These are phyloP conservation scores for Verbena officinalis DNA, from an alignment of 257 asterid species.

Conservation along the genomic window DNA sequence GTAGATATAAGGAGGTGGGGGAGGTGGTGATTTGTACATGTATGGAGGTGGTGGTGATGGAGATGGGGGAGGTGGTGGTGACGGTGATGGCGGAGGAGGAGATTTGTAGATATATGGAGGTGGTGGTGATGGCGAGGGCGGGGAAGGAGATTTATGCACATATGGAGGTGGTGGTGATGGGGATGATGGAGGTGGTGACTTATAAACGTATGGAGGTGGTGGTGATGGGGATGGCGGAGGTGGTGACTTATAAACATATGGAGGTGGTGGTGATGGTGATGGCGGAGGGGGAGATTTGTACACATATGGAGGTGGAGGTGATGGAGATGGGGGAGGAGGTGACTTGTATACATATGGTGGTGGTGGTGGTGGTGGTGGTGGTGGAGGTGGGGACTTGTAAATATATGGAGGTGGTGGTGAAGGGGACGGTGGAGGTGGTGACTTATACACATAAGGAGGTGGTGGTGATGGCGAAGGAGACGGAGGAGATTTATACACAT, in stretches of 20 bases:
- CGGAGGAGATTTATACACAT: not conserved
- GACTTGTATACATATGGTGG: conserved; percentile 1
- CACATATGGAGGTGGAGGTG: not conserved
- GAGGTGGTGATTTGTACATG: not conserved
- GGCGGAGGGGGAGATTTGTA: not conserved
- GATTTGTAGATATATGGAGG: not conserved
- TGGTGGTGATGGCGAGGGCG: not conserved
- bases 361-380: conserved; percentile 7
- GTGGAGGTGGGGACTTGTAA: conserved; percentile 12
- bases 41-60: conserved; percentile 1
- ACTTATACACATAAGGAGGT: not conserved
- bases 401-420: not conserved
- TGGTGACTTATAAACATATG: not conserved
- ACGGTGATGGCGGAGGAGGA: not conserved
- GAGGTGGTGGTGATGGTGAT: conserved; percentile 23
- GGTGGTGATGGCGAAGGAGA: not conserved
- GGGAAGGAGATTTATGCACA: conserved; percentile 1
- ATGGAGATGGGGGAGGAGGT: not conserved
- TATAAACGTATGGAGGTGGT: not conserved
- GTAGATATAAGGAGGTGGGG: not conserved
- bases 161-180: conserved; percentile 9
- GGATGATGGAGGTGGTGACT: not conserved
- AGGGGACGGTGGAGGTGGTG: not conserved
- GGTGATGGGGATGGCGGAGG: not conserved
- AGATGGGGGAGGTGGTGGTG: conserved; percentile 22